phyloP scores from a whole-genome alignment of 2,329 filamentous ascomycete species.

The Aspergillus sergii region DNA sequence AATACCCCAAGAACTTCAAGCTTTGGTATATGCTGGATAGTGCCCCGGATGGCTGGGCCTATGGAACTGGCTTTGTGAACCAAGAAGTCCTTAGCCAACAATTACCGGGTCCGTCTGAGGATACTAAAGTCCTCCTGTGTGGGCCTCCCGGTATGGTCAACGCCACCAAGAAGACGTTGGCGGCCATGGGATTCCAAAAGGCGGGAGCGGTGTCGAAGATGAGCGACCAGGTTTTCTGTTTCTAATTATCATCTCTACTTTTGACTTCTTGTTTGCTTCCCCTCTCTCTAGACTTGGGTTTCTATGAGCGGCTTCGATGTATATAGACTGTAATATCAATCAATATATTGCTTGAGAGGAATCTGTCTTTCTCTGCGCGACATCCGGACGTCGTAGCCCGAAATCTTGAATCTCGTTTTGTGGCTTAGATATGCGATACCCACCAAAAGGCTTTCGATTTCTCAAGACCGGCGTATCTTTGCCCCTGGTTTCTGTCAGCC shows the following conservation, averaged over 20 bases:
- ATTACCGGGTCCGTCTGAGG: constrained; percentile 50
- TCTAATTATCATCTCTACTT: constrained; percentile 35
- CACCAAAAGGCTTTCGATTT: background rate
- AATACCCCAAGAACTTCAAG: constrained; percentile 57
- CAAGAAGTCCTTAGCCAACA: constrained; percentile 53
- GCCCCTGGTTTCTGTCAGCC: background rate
- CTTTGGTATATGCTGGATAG: constrained; percentile 59
- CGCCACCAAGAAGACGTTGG: constrained; percentile 56
- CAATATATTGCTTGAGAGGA: background rate
- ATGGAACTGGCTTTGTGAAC: constrained; percentile 55
- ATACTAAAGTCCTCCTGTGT: constrained; percentile 61
- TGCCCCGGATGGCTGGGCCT: constrained; percentile 51
- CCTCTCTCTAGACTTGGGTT: background rate
- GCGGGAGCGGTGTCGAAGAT: constrained; percentile 56
- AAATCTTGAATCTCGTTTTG: background rate
- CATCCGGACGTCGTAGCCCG: background rate
- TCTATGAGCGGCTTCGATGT: background rate
- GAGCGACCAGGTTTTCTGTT: constrained; percentile 59
- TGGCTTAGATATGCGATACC: background rate
- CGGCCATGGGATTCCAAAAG: constrained; percentile 54
- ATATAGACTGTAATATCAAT: background rate
- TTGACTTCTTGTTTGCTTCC: background rate
- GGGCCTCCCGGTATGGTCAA: constrained; percentile 65
- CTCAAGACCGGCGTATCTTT: background rate
- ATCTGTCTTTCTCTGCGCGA: background rate